Base-by-base conservation (phyloP, 1,284 basidiomycete species). In the Boletus albobrunnescens region DNA sequence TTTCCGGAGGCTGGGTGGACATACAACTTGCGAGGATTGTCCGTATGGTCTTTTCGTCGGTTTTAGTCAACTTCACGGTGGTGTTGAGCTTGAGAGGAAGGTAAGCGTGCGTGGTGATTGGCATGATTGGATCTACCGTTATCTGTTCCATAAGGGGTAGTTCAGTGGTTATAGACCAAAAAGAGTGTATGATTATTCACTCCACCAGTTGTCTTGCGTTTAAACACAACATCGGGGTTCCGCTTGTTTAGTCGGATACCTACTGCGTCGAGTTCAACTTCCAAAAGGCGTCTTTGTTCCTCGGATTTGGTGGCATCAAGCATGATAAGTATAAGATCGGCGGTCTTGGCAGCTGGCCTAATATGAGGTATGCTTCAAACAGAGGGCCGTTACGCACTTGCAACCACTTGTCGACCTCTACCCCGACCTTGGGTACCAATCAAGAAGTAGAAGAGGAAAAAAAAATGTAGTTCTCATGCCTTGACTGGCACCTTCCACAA, bases 261-360 rank as follows among this genome's bases (percentile, higher is more conserved):
- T 31, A 99, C 94, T 1, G 94, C 91, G 60, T 98, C 95, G 26
- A 99, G 73, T 67, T 99, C 95, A 44, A 91, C 78, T 67, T 98
- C 95, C 20, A 98, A 74, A 52, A 94, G 72, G 33, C 79, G 76
- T 51, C 88, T 83, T 64, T 99, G 96, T 66, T 97, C 92, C 38
- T 92, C 87, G 4, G 91, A 91, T 68, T 99, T 99, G 7, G 94
- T 98, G 4, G 94, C 94, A 62, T 98, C 95, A 43, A 95, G 78
- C 90, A 97, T 94, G 57, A 98, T 80, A 44, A 96, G 72, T 56
- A 98, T 94, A 36, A 98, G 75, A 69, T 99, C 95, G 2, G 95
- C 94, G 2, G 95, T 99, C 72, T 97, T 96, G 19, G 91, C 93
- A 20, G 92, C 85, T 76, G 59, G 22, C 17, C 27, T n/a, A 28